Evolutionary conservation across 2,329 filamentous ascomycete genomes (phyloP).

Genomic region (Ascochyta pisi): DNA sequence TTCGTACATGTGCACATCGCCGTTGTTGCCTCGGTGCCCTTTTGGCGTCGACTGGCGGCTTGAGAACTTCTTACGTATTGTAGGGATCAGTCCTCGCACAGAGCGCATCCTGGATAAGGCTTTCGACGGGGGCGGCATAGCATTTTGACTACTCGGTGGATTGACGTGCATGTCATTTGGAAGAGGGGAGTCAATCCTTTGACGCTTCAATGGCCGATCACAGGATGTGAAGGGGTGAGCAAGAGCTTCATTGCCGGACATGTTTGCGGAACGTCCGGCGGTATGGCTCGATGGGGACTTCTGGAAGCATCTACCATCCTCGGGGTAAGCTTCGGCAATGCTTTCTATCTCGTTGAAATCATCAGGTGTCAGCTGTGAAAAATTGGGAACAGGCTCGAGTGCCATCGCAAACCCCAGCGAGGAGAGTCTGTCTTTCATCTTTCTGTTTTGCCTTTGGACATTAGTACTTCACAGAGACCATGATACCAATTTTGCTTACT

Average conservation of each 20-base stretch:
- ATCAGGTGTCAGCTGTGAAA: constrained; percentile 13
- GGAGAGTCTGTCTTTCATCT: constrained; percentile 38
- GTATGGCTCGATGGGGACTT: constrained; percentile 36
- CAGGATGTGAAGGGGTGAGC: constrained; percentile 18
- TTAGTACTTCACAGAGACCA: constrained; percentile 14
- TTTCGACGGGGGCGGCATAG: constrained; percentile 50
- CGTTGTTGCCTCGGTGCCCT: neutral
- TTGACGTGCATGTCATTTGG: constrained; percentile 26
- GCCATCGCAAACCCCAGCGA: constrained; percentile 38
- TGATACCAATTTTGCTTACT: constrained; percentile 25
- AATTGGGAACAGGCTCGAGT: constrained; percentile 36
- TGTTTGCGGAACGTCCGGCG: constrained; percentile 29
- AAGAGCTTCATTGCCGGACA: constrained; percentile 14
- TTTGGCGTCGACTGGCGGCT: constrained; percentile 14
- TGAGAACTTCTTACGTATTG: constrained; percentile 32
- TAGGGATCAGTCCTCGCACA: constrained; percentile 34
- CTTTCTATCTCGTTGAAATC: constrained; percentile 21
- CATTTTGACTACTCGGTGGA: constrained; percentile 35
- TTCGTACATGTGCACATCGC: constrained; percentile 17
- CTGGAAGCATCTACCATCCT: constrained; percentile 1
- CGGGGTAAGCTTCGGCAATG: constrained; percentile 1
- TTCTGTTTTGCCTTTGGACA: constrained; percentile 35
- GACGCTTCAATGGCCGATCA: constrained; percentile 39
- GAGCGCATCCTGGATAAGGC: constrained; percentile 36
- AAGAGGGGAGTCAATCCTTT: constrained; percentile 41